These are phyloP conservation scores for Cystoderma amianthinum DNA, from an alignment of 768 basidiomycete genomes.

Conservation along the genomic window DNA sequence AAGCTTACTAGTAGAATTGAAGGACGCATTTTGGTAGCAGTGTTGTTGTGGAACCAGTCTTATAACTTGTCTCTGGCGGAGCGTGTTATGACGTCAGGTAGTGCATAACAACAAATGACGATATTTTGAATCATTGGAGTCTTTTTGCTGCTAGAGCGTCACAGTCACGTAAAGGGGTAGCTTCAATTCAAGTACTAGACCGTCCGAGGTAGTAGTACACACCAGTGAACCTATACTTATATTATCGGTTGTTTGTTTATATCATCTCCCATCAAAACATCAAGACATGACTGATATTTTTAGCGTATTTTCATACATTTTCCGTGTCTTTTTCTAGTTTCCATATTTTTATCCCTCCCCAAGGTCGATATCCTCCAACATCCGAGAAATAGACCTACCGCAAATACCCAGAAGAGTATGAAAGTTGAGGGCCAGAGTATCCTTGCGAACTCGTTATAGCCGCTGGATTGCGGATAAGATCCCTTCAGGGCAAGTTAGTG, in stretches of 20 bases:
- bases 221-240: no score
- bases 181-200: no score
- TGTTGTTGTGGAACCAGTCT: neutral
- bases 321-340: slow-evolving; percentile 11
- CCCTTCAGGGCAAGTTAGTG: slow-evolving; percentile 23
- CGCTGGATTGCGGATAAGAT: slow-evolving; percentile 33
- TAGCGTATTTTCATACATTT: slow-evolving; percentile 7
- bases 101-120: slow-evolving; percentile 14
- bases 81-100: slow-evolving; percentile 11
- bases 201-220: no score
- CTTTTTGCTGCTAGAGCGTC: no score
- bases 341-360: slow-evolving; percentile 5
- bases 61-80: slow-evolving; percentile 2
- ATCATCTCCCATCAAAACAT: neutral
- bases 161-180: no score
- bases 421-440: neutral
- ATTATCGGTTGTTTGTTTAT: neutral
- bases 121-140: neutral
- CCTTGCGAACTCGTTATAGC: slow-evolving; percentile 7
- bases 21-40: neutral
- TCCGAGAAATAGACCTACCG: neutral
- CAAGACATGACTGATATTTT: slow-evolving; percentile 5
- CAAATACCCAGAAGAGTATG: neutral
- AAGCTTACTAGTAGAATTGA: slow-evolving; percentile 1
- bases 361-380: slow-evolving; percentile 1